phyloP scores from a whole-genome alignment of 306 rosid species.

The Malus sylvestris region DNA sequence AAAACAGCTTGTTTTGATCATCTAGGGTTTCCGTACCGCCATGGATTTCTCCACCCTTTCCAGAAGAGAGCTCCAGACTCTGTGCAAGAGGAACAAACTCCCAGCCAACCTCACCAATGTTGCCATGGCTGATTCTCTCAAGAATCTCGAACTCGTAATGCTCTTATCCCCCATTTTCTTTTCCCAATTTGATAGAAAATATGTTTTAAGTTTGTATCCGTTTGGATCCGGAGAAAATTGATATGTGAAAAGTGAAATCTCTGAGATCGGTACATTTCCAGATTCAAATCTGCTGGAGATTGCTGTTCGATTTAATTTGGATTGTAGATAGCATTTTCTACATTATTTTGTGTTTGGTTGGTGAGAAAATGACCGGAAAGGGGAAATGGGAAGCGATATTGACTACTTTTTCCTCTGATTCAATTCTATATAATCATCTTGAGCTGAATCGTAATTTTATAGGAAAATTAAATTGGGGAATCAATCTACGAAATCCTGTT shows the following conservation, averaged over 20 bases:
- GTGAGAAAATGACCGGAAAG: not conserved
- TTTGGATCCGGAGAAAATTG: not conserved
- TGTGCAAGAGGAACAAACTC: constrained; percentile 89
- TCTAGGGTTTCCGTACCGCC: not conserved
- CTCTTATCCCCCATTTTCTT: not conserved
- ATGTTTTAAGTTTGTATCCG: not conserved
- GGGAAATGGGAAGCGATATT: not conserved
- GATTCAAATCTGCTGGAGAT: not conserved
- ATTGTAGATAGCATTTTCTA: not conserved
- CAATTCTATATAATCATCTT: not conserved
- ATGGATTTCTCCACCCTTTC: constrained; percentile 81
- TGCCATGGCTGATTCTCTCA: constrained; percentile 82
- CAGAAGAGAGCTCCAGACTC: constrained; percentile 72
- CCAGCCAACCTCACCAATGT: constrained; percentile 77
- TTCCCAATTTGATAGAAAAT: not conserved
- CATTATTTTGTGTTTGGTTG: not conserved
- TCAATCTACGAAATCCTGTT: not conserved
- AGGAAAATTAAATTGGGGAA: not conserved
- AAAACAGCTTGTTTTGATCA: constrained; percentile 50
- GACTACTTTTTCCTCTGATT: not conserved
- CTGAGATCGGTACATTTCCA: not conserved
- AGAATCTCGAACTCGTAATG: constrained; percentile 49
- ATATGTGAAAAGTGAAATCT: not conserved
- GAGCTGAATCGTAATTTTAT: not conserved
- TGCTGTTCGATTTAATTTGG: not conserved